These are phyloP conservation scores for Aspergillus carlsbadensis DNA, from an alignment of 495 filamentous ascomycete species.

Conservation along the genomic window DNA sequence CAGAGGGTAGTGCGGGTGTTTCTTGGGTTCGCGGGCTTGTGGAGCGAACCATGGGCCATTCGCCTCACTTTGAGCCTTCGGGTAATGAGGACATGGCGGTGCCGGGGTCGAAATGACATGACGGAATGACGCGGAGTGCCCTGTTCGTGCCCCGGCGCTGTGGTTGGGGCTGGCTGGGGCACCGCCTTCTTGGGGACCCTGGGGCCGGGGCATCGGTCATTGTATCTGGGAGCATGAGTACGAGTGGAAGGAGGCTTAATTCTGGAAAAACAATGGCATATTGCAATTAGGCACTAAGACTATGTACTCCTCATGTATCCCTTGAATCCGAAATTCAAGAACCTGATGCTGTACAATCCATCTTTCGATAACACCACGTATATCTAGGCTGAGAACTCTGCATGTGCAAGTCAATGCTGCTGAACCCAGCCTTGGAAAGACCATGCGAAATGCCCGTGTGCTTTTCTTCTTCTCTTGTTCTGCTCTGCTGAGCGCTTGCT, in stretches of 20 bases:
- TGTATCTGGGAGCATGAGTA: not conserved
- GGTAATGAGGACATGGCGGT: too few species aligned
- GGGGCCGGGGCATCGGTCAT: not conserved
- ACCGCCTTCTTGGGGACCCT: not conserved
- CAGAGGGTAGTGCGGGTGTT: too few species aligned
- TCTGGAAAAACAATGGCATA: not conserved
- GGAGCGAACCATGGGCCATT: too few species aligned
- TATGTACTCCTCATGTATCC: conserved; percentile 1
- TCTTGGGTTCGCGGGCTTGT: too few species aligned
- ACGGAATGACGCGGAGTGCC: too few species aligned
- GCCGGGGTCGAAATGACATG: too few species aligned
- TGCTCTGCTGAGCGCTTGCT: not conserved
- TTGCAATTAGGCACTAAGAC: conserved; percentile 2
- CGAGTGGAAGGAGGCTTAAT: not conserved
- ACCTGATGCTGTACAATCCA: not conserved
- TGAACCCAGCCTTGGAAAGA: conserved; percentile 9
- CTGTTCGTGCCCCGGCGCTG: too few species aligned
- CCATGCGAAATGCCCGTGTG: not conserved
- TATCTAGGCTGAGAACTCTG: not conserved
- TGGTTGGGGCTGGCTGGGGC: too few species aligned
- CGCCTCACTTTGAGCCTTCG: too few species aligned
- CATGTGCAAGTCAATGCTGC: conserved; percentile 5
- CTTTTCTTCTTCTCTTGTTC: conserved; percentile 4
- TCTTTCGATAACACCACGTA: not conserved
- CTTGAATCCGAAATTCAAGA: not conserved